Conservation (phyloP, 306 rosid species). For the Rosa chinensis region DNA sequence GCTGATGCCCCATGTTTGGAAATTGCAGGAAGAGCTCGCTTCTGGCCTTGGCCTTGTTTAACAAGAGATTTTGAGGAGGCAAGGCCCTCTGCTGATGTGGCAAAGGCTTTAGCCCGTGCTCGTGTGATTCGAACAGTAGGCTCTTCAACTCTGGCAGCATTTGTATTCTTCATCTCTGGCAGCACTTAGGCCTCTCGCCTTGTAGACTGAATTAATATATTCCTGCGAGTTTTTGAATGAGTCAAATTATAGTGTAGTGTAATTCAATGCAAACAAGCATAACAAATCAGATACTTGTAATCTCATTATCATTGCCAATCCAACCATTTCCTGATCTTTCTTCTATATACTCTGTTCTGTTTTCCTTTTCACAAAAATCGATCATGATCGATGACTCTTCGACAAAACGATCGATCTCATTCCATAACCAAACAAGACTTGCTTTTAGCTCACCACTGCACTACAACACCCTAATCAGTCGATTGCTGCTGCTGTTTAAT, state of each 20-base stretch:
- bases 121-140: constrained; percentile 64
- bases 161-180: constrained; percentile 47
- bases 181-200: constrained; percentile 37
- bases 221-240: constrained; percentile 26
- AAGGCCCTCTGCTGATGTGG: constrained; percentile 29
- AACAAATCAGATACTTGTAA: background rate
- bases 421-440: background rate
- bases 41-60: constrained; percentile 49
- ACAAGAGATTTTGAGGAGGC: constrained; percentile 43
- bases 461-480: background rate
- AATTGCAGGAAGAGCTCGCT: constrained; percentile 29
- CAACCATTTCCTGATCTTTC: background rate
- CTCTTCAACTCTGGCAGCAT: constrained; percentile 51
- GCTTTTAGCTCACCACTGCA: background rate
- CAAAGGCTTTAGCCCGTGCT: constrained; percentile 68
- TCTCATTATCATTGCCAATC: background rate
- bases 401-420: background rate
- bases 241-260: background rate
- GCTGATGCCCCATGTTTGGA: constrained; percentile 49
- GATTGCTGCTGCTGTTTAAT: too few relatives aligned
- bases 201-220: constrained; percentile 5
- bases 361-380: background rate
- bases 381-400: background rate
- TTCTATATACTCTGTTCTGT: background rate
- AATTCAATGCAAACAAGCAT: background rate